Conservation (phyloP, 2,329 filamentous ascomycete species). For the Microsporum audouinii region DNA sequence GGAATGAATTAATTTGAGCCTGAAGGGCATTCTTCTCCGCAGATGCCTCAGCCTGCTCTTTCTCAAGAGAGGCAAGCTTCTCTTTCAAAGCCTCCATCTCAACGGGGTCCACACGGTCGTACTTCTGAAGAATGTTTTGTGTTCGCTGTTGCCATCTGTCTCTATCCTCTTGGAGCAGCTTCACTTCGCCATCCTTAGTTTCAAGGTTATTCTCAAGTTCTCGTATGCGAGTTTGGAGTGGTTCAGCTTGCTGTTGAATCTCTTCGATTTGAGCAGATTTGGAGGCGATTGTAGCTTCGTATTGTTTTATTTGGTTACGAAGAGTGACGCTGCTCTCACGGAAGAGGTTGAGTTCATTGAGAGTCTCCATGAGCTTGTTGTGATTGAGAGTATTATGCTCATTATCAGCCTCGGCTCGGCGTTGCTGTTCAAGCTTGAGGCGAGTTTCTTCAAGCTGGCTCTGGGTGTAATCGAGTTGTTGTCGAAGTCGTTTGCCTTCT, state of each 20-base stretch:
- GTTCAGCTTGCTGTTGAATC: constrained; percentile 63
- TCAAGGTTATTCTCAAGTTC: constrained; percentile 73
- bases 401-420: constrained; percentile 60
- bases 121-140: constrained; percentile 90
- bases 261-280: constrained; percentile 65
- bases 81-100: constrained; percentile 84
- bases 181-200: constrained; percentile 76
- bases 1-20: constrained; percentile 38
- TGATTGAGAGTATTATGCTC: constrained; percentile 65
- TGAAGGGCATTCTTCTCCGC: constrained; percentile 41
- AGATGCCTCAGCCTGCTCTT: constrained; percentile 56
- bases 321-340: constrained; percentile 88
- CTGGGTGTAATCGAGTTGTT: constrained; percentile 79
- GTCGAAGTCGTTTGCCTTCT: constrained; percentile 76
- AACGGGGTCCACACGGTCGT: constrained; percentile 85
- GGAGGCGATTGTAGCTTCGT: constrained; percentile 62
- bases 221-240: constrained; percentile 65
- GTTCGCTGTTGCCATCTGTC: constrained; percentile 94
- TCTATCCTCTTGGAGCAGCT: constrained; percentile 77
- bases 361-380: constrained; percentile 82
- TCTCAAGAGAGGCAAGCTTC: constrained; percentile 54
- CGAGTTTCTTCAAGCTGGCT: constrained; percentile 79
- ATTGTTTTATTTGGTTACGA: constrained; percentile 71
- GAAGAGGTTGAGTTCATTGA: constrained; percentile 92
- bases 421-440: constrained; percentile 83